Percentiles rank a stretch among this genome's conserved stretches.
Evolutionary conservation across 169 alveolate species (phyloP).

Genomic region (Cryptosporidium canis): DNA sequence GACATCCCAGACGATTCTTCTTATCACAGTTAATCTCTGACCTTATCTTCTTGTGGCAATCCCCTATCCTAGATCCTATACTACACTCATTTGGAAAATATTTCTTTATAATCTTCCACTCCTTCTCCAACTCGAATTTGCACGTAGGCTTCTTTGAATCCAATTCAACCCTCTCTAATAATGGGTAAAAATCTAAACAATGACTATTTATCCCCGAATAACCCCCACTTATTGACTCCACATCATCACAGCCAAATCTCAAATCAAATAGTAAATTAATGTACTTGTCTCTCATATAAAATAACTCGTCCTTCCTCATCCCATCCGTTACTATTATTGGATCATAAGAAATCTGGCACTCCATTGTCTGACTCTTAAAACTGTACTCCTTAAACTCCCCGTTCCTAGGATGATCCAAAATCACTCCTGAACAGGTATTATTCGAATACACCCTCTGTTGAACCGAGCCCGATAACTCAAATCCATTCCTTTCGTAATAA

Average conservation of each 20-base stretch:
- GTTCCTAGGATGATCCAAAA: slow-evolving; percentile 31
- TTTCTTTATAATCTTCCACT: slow-evolving; percentile 66
- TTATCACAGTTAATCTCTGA: slow-evolving; percentile 64
- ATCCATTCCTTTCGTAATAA: slow-evolving; percentile 75
- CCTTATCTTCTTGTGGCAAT: slow-evolving; percentile 74
- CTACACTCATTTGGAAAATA: slow-evolving; percentile 77
- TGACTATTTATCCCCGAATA: background rate
- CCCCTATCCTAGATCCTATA: slow-evolving; percentile 76
- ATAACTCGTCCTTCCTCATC: slow-evolving; percentile 17
- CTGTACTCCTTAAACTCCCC: background rate
- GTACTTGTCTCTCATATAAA: slow-evolving; percentile 70
- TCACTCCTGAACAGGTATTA: slow-evolving; percentile 75
- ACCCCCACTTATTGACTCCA: slow-evolving; percentile 45
- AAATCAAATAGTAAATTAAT: slow-evolving; percentile 71
- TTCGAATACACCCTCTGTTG: slow-evolving; percentile 74
- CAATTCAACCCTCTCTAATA: slow-evolving; percentile 61
- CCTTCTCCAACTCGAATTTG: slow-evolving; percentile 73
- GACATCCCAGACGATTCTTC: slow-evolving; percentile 33
- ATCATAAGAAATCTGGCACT: slow-evolving; percentile 27
- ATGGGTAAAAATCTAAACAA: slow-evolving; percentile 75
- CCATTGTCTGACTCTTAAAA: background rate
- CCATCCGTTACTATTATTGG: slow-evolving; percentile 54
- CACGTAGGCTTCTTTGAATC: slow-evolving; percentile 67
- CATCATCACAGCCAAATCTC: slow-evolving; percentile 76
- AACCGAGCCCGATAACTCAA: slow-evolving; percentile 76